phyloP scores from a whole-genome alignment of 2,329 filamentous ascomycete genomes.

The Cladosporium sp. region DNA sequence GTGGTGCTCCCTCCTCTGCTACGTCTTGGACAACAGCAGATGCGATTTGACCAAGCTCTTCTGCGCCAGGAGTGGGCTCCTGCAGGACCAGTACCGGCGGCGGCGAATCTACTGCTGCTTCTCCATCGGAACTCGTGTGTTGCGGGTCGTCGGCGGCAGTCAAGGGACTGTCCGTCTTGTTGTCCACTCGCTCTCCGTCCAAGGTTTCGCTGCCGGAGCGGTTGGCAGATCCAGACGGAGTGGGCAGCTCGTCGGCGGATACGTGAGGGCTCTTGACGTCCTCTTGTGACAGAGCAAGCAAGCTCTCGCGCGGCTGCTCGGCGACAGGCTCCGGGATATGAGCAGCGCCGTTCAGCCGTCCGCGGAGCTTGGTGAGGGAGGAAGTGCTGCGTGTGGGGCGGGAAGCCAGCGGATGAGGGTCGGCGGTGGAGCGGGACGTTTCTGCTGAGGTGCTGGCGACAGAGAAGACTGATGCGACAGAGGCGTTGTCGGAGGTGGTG shows the following conservation, averaged over 20 bases:
- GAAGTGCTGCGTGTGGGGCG: background rate
- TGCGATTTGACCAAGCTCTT: background rate
- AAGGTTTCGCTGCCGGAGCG: conserved; percentile 13
- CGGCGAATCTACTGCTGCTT: background rate
- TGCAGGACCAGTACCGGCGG: conserved; percentile 22
- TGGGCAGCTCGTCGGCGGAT: background rate
- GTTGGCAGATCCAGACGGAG: background rate
- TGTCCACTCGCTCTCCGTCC: conserved; percentile 5
- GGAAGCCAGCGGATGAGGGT: background rate
- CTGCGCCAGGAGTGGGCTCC: conserved; percentile 22
- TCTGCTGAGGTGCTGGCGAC: conserved; percentile 16
- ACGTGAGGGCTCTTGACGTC: background rate
- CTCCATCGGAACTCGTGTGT: background rate
- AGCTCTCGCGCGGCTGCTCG: conserved; percentile 14
- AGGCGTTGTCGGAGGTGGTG: conserved; percentile 16
- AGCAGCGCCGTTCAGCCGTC: conserved; percentile 9
- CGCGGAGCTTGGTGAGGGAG: background rate
- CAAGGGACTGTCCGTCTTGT: background rate
- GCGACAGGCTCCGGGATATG: conserved; percentile 16
- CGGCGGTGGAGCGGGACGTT: conserved; percentile 7
- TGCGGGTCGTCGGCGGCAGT: background rate
- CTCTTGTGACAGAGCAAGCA: conserved; percentile 4
- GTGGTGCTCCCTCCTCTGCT: background rate
- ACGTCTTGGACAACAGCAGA: background rate
- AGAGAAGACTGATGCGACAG: conserved; percentile 15